Evolutionary conservation across 2,329 filamentous ascomycete genomes (phyloP).

Genomic region (Hymenoscyphus albidus): DNA sequence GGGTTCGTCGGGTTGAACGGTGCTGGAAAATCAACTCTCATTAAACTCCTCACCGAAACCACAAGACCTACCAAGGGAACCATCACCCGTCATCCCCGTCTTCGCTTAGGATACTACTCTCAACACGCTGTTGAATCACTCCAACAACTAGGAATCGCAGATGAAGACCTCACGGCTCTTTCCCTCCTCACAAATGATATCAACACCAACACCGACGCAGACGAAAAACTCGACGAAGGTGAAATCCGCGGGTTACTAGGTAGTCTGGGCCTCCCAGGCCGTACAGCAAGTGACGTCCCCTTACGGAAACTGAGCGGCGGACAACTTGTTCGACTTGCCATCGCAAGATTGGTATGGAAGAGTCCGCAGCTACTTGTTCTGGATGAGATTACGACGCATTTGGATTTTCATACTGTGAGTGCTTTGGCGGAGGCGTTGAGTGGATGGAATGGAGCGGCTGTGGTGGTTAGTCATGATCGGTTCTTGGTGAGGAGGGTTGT

Average conservation of each 20-base stretch:
- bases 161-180: constrained; percentile 59
- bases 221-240: constrained; percentile 54
- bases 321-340: constrained; percentile 77
- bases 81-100: constrained; percentile 62
- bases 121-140: constrained; percentile 74
- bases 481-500: constrained; percentile 75
- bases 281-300: constrained; percentile 68
- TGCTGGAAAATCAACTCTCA: constrained; percentile 74
- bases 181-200: constrained; percentile 55
- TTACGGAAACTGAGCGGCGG: constrained; percentile 73
- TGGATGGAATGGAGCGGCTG: constrained; percentile 67
- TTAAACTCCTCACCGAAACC: constrained; percentile 64
- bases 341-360: constrained; percentile 94
- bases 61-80: constrained; percentile 57
- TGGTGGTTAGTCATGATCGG: constrained; percentile 77
- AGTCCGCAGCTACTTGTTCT: constrained; percentile 94
- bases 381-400: constrained; percentile 92
- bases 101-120: constrained; percentile 72
- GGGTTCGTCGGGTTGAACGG: constrained; percentile 78
- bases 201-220: constrained; percentile 40
- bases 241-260: constrained; percentile 63
- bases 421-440: constrained; percentile 65
- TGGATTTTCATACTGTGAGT: constrained; percentile 77
- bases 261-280: constrained; percentile 66
- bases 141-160: constrained; percentile 47